Evolutionary conservation across 257 asterid genomes (phyloP).

Genomic region (Solanum chilense): DNA sequence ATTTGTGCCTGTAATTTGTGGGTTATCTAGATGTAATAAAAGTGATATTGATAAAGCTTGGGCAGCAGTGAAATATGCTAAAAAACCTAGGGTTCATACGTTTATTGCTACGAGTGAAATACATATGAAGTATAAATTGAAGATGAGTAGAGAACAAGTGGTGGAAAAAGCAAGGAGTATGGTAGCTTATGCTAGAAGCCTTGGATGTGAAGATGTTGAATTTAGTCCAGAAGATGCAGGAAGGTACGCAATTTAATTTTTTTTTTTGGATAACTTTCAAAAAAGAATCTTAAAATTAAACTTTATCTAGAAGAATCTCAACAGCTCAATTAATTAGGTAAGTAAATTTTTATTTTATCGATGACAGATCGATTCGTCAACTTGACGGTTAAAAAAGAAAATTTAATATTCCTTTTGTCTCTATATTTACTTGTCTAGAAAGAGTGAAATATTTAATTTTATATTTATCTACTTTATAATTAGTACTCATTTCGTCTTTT

Average conservation of each 20-base stretch:
- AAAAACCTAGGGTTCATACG: conserved; percentile 82
- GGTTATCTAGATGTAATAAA: conserved; percentile 84
- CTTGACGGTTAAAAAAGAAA: too few relatives aligned
- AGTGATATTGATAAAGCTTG: conserved; percentile 79
- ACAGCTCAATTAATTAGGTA: too few relatives aligned
- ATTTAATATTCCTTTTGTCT: too few relatives aligned
- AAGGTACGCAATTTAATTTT: conserved; percentile 30
- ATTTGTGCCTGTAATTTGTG: conserved; percentile 80
- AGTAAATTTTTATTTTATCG: too few relatives aligned
- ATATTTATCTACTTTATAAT: too few relatives aligned
- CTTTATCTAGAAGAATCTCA: too few relatives aligned
- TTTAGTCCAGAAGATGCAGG: conserved; percentile 99
- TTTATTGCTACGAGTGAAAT: conserved; percentile 95
- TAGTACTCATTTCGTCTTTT: too few relatives aligned
- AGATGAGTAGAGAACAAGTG: conserved; percentile 65
- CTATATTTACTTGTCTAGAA: too few relatives aligned
- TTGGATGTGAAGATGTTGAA: conserved; percentile 85
- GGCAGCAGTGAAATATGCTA: conserved; percentile 85
- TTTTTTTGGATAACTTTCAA: too few relatives aligned
- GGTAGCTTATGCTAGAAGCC: conserved; percentile 78
- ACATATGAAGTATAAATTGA: conserved; percentile 84
- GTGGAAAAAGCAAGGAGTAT: conserved; percentile 73
- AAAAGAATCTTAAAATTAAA: too few relatives aligned
- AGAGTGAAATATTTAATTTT: too few relatives aligned
- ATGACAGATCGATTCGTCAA: too few relatives aligned